phyloP scores from a whole-genome alignment of 768 basidiomycete genomes.

The Chalciporus piperatus region DNA sequence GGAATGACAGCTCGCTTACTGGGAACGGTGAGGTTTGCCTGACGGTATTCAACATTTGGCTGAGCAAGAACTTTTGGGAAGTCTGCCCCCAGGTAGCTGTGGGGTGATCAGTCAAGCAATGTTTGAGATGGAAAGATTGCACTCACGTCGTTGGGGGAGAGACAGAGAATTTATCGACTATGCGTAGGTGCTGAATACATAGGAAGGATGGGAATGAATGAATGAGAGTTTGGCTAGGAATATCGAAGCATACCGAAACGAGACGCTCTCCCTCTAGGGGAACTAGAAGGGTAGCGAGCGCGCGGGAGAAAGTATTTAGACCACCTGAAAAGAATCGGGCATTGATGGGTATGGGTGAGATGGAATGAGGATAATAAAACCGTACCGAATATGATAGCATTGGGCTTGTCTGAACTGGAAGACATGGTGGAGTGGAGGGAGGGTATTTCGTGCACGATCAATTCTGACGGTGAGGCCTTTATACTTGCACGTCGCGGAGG shows the following conservation, averaged over 20 bases:
- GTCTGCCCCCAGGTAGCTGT: constrained; percentile 73
- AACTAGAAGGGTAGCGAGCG: constrained; percentile 65
- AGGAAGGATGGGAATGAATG: constrained; percentile 4
- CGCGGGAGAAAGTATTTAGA: constrained; percentile 73
- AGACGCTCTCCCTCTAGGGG: constrained; percentile 65
- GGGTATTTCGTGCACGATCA: constrained; percentile 13
- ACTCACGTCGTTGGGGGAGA: constrained; percentile 70
- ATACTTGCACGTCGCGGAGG: constrained; percentile 26
- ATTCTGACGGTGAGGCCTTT: constrained; percentile 23
- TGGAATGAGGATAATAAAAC: constrained; percentile 6
- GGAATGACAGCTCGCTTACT: constrained; percentile 40
- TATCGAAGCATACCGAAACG: constrained; percentile 57
- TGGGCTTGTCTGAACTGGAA: constrained; percentile 43
- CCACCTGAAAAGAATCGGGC: constrained; percentile 51
- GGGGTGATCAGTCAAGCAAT: constrained; percentile 5
- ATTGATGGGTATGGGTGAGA: constrained; percentile 5
- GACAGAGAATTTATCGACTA: constrained; percentile 75
- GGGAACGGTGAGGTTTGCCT: constrained; percentile 74
- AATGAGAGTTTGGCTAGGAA: constrained; percentile 10
- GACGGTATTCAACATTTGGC: constrained; percentile 73
- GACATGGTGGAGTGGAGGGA: constrained; percentile 32
- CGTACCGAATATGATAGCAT: constrained; percentile 76
- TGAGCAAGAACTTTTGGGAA: constrained; percentile 70
- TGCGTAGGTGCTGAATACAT: constrained; percentile 54
- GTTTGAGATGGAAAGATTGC: constrained; percentile 19